Evolutionary conservation across 345 rosid genomes (phyloP).

Genomic region (Populus tremula): DNA sequence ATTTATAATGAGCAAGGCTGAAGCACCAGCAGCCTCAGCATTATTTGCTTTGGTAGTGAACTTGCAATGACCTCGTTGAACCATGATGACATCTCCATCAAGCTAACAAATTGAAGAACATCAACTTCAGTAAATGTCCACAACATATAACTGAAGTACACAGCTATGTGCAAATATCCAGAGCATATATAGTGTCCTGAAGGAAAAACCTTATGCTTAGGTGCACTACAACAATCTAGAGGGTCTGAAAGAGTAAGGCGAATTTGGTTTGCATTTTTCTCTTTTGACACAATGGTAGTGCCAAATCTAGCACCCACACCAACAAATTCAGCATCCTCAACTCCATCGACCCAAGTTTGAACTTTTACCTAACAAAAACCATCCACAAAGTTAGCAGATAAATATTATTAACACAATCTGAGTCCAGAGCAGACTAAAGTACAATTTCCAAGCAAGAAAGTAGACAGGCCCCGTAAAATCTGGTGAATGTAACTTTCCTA

Average conservation of each 20-base stretch:
- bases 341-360: conserved; percentile 85
- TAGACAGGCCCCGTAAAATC: not conserved
- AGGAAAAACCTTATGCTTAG: conserved; percentile 63
- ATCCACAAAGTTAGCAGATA: conserved; percentile 1
- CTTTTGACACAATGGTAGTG: conserved; percentile 73
- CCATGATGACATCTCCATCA: conserved; percentile 76
- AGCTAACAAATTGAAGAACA: conserved; percentile 44
- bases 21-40: conserved; percentile 89
- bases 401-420: not conserved
- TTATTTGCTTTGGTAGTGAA: conserved; percentile 85
- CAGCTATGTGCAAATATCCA: not conserved
- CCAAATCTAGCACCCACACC: conserved; percentile 99
- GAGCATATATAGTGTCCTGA: not conserved
- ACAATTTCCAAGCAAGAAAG: not conserved
- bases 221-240: conserved; percentile 69
- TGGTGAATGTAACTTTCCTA: not conserved
- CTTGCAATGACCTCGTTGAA: conserved; percentile 83
- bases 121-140: conserved; percentile 12
- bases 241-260: conserved; percentile 78
- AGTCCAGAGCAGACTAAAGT: conserved; percentile 10
- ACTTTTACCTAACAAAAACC: conserved; percentile 71
- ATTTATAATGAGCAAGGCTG: conserved; percentile 86
- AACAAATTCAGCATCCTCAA: conserved; percentile 78
- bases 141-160: not conserved
- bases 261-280: conserved; percentile 80